Base-by-base conservation (phyloP, 2,329 filamentous ascomycete species). In the Cryphonectria naterciae region DNA sequence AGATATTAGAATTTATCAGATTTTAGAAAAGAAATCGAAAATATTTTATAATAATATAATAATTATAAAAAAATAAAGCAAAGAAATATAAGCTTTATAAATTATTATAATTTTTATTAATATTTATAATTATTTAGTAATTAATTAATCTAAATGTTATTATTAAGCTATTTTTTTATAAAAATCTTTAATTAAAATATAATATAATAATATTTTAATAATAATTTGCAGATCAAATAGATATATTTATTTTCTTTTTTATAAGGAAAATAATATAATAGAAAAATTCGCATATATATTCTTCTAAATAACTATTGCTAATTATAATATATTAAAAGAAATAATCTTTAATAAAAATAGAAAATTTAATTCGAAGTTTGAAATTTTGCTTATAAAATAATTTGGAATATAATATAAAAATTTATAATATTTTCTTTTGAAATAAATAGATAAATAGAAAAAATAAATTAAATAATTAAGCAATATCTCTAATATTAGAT, bases 111-210 rank as follows among this genome's bases (percentile, higher is more conserved):
- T 25, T 6, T 25, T 17, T 63, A 39, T 28, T 46, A 41, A 19
- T 39, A 39, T 39, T 25, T 41, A 37, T 15, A 41, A 72, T 39
- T 46, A 43, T 43, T 39, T 63, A 39, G 19, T 2, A 11, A 63
- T 63, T 17, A 11, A 46, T 32, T 46, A 63, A 39, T 19, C 52
- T 74, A 3, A 43, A 73, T 32, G 72, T 75, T 46, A 68, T 74
- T 39, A 69, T 41, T 64, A 65, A 65, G 43, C 64, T 66, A 66
- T 11, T 13, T 17, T 17, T 43, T 60, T 66, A 58, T 35, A 39
- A 68, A 54, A 19, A 73, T 17, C 46, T 17, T 66, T 66, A 54
- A 66, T 6, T 66, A 58, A 41, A 17, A 11, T 56, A 56, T 8
- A 17, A 8, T 66, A 39, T 37, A 25, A 66, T 56, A 66, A 32